Percentiles rank a stretch among this genome's conserved stretches.
Evolutionary conservation across 306 rosid genomes (phyloP).

Genomic region (Hippophae gyantsensis): DNA sequence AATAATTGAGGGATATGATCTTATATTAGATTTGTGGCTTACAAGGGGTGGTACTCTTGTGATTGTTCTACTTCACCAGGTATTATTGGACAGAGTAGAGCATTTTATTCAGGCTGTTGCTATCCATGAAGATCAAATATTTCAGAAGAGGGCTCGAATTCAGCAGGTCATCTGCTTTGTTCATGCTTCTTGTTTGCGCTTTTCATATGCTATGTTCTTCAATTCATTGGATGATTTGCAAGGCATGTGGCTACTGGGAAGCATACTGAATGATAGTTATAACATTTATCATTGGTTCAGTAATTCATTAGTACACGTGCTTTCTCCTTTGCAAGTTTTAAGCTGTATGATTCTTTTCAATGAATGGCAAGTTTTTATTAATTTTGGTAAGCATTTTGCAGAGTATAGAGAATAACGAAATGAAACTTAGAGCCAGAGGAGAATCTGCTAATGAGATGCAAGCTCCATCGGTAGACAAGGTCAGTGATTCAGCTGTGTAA

Average conservation of each 20-base stretch:
- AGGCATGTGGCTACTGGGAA: not conserved
- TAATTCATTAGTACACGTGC: not conserved
- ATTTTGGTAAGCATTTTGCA: conserved; percentile 25
- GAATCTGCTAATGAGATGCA: conserved; percentile 47
- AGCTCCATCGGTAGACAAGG: conserved; percentile 58
- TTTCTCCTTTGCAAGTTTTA: conserved; percentile 1
- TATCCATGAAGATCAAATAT: conserved; percentile 74
- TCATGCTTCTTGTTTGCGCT: not conserved
- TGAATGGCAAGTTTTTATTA: conserved; percentile 8
- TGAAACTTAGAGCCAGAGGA: conserved; percentile 66
- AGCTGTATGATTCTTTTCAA: conserved; percentile 14
- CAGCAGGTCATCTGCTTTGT: conserved; percentile 58
- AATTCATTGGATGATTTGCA: not conserved
- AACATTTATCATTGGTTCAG: too few relatives aligned
- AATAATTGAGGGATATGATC: conserved; percentile 7
- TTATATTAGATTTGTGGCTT: conserved; percentile 6
- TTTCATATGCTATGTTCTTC: not conserved
- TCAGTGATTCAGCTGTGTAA: conserved; percentile 18
- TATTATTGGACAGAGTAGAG: conserved; percentile 72
- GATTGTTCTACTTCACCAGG: conserved; percentile 39
- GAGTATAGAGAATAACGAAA: conserved; percentile 71
- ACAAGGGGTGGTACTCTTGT: conserved; percentile 11
- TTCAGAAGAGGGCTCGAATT: conserved; percentile 82
- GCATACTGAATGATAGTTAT: not conserved
- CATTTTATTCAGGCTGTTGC: conserved; percentile 75